Evolutionary conservation across 257 asterid genomes (phyloP).

Genomic region (Parsonsia alboflavescens): DNA sequence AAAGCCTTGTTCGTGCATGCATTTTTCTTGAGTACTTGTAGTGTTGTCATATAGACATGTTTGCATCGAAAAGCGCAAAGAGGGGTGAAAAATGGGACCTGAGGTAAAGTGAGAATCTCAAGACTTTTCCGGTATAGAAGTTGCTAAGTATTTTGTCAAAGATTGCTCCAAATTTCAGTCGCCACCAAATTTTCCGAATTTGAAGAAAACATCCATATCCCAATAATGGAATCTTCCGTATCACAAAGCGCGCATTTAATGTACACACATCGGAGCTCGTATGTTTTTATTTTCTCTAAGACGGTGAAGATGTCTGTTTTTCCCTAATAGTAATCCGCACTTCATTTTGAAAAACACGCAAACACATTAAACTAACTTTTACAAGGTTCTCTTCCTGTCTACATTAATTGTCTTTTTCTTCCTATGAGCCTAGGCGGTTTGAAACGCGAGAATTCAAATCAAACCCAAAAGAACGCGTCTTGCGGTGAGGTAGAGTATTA

Average conservation of each 20-base stretch:
- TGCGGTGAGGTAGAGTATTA: slow-evolving; percentile 29
- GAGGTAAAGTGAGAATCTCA: slow-evolving; percentile 4
- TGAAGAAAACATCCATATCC: slow-evolving; percentile 72
- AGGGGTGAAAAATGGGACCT: slow-evolving; percentile 9
- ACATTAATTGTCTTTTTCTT: slow-evolving; percentile 36
- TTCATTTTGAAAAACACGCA: slow-evolving; percentile 38
- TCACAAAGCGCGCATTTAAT: slow-evolving; percentile 81
- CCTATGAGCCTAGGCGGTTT: slow-evolving; percentile 42
- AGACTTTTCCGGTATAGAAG: slow-evolving; percentile 8
- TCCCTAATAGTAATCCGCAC: slow-evolving; percentile 34
- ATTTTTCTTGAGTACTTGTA: neutral
- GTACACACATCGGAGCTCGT: slow-evolving; percentile 65
- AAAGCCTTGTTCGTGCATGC: neutral
- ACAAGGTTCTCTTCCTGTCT: slow-evolving; percentile 86
- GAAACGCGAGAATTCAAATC: slow-evolving; percentile 26
- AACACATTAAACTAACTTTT: slow-evolving; percentile 49
- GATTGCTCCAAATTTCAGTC: slow-evolving; percentile 15
- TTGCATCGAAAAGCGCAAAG: slow-evolving; percentile 8
- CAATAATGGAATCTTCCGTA: slow-evolving; percentile 89
- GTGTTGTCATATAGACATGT: slow-evolving; percentile 13
- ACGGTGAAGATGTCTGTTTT: slow-evolving; percentile 99
- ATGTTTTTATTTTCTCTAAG: slow-evolving; percentile 72
- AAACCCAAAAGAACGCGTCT: slow-evolving; percentile 38
- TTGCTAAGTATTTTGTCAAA: slow-evolving; percentile 7
- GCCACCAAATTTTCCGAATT: slow-evolving; percentile 31